Evolutionary conservation across 1,284 basidiomycete species (phyloP), one percentile per base, ranked within the genome.

Genomic region (Ganoderma meredithae): DNA sequence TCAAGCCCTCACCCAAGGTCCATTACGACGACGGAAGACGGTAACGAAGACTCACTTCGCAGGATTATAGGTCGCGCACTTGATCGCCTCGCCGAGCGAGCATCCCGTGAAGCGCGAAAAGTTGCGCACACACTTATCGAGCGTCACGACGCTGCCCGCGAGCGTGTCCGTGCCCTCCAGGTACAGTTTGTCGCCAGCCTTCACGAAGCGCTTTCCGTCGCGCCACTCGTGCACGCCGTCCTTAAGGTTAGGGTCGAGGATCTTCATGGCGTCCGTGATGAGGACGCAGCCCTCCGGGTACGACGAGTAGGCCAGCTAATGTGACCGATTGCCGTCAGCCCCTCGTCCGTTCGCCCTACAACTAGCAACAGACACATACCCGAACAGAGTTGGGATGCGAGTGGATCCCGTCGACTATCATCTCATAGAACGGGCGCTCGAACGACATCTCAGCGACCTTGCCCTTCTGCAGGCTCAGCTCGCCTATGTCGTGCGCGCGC

Each of bases 371-470:
- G 43, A 52, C 31, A 79, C 88, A 65, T 78, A 93, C 92, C 74
- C 94, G 85, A 64, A 97, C 93, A 58, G 93, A 94, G 79, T 95
- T 95, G 4, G 95, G 95, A 79, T 97, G 95, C 33, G 90, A 93
- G 78, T 97, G 95, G 67, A 95, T 90, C 0, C 95, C 95, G 77
- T 97, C 95, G 13, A 95, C 95, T 70, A 97, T 97, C 69, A 97
- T 82, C 64, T 93, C 95, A 76, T 94, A 97, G 81, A 89, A 96
- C 22, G 95, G 95, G 69, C 93, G 83, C 74, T 87, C 86, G 71
- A 91, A 90, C n/a, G 80, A 75, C 63, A 77, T 66, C 49, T 76
- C 76, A 25, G 80, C 76, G 13, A 78, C 77, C 62, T 74, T 74
- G 75, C 83, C 84, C 65, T 80, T 78, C 70, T 76, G 75, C 41